Base-by-base conservation (phyloP, 2,329 filamentous ascomycete species). In the Colletotrichum lindemuthianum region DNA sequence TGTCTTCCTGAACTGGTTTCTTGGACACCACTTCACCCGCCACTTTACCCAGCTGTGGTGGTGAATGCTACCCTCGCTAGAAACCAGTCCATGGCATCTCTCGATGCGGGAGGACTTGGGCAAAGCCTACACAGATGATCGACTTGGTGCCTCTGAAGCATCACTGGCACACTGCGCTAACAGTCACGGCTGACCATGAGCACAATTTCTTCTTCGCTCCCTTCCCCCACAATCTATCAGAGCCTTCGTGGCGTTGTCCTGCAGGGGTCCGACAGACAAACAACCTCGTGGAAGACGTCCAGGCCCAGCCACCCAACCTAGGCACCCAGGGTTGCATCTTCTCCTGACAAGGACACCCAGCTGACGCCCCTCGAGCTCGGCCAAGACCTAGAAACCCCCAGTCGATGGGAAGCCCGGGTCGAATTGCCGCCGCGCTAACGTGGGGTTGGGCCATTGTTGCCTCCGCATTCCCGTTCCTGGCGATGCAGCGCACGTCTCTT, bases 381-480 rank as follows among this genome's bases (percentile, higher is more conserved):
- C 16, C 37, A 55, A 24, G 34, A 11, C 41, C 41, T 12, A 43
- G 43, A 45, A 50, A 9, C 60, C 47, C 59, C 55, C n/a, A 9
- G 34, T 47, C 33, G 24, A 50, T 50, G 50, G 61, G 61, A 65
- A 65, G 58, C 34, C 33, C 61, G 61, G 61, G 41, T 56, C 61
- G 61, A 61, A 65, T 43, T 56, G 45, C 61, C 57, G 61, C 44
- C 50, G 15, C 61, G 16, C 51, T 4, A 55, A 56, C 61, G 57
- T 61, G 61, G 60, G 51, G 57, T 44, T 40, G 57, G 44, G 61
- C 44, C 51, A 3, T 55, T 16, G 45, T 58, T 65, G 57, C 61
- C 50, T 65, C 61, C 61, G 61, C 51, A 60, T 65, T 65, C 61
- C 55, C 57, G 61, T 65, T 65, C 58, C 61, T 60, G 61, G 61